Conservation (phyloP, 495 filamentous ascomycete species). For the Lophium mytilinum region DNA sequence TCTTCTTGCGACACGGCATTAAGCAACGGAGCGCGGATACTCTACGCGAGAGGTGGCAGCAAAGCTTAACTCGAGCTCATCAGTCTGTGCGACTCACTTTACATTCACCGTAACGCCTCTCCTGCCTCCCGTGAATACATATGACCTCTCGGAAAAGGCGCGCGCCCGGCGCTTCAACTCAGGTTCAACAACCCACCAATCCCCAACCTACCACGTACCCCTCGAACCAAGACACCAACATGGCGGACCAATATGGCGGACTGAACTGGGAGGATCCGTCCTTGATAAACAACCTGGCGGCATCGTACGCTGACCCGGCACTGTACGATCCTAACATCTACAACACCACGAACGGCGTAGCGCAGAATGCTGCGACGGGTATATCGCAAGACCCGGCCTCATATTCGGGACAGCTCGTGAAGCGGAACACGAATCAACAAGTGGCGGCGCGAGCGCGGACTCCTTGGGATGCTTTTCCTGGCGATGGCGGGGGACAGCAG, state of each 20-base stretch:
- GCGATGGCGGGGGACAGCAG: neutral
- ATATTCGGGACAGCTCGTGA: conserved; percentile 17
- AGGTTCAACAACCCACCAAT: conserved; percentile 6
- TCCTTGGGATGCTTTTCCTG: conserved; percentile 14
- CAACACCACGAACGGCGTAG: conserved; percentile 14
- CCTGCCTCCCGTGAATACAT: neutral
- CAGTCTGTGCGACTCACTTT: neutral
- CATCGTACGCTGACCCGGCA: conserved; percentile 8
- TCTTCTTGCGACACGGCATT: neutral
- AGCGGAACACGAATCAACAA: conserved; percentile 24
- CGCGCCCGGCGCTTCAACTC: conserved; percentile 22
- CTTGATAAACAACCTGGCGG: neutral
- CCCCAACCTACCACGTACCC: conserved; percentile 1
- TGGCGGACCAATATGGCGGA: conserved; percentile 5
- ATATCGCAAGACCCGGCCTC: neutral
- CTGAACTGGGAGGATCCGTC: conserved; percentile 15
- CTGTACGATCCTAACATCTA: conserved; percentile 13
- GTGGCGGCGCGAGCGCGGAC: conserved; percentile 15
- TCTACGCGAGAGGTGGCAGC: neutral
- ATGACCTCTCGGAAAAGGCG: conserved; percentile 20
- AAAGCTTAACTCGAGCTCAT: neutral
- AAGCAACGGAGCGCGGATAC: neutral
- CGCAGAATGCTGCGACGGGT: conserved; percentile 4
- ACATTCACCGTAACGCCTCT: neutral
- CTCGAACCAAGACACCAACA: conserved; percentile 1